Base-by-base conservation (phyloP, 768 basidiomycete genomes). In the Agaricus subrufescens region DNA sequence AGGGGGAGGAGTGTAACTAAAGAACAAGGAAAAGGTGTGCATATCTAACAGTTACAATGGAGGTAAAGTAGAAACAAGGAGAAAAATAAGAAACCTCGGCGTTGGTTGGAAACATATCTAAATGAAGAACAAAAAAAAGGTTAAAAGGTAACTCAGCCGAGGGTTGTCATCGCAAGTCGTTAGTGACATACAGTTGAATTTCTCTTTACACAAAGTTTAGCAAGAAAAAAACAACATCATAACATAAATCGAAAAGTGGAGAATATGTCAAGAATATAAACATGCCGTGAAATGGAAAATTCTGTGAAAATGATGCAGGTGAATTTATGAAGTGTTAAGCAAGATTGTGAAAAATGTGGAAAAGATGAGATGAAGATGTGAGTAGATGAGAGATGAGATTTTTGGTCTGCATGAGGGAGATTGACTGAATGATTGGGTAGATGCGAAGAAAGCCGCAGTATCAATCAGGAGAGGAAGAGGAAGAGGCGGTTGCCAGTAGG, bases 11-110 rank as follows among this genome's bases (percentile, higher is more conserved):
- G 11, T 11, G 67, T 61, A 65, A 48, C 58, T 65, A 62, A 51
- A 60, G 66, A 71, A 68, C 44, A 57, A 58, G 44, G 59, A 64
- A 56, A 61, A 69, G 66, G 71, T 66, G 71, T 68, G 81, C 79
- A 83, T 85, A 77, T 86, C 83, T 87, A 85, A 80, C 84, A 81
- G 79, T 85, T 87, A 86, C 85, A 84, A 58, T 61, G 66, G 34
- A 34, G 56, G 34, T 48, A 27, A 54, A 63, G 60, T 58, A 61
- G 61, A 60, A 19, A 59, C 55, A 49, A 50, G 60, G 52, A 53
- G 23, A 50, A 30, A 42, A 52, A 50, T 31, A 10, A 30, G 38
- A 54, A 31, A 50, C 25, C 45, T 43, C 40, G 11, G 3, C 8
- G 34, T 34, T 34, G 34, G 11, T 8, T 34, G 34, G 34, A 37